phyloP scores from a whole-genome alignment of 148 eudicot species.

The Vaccinium vitisidaea region DNA sequence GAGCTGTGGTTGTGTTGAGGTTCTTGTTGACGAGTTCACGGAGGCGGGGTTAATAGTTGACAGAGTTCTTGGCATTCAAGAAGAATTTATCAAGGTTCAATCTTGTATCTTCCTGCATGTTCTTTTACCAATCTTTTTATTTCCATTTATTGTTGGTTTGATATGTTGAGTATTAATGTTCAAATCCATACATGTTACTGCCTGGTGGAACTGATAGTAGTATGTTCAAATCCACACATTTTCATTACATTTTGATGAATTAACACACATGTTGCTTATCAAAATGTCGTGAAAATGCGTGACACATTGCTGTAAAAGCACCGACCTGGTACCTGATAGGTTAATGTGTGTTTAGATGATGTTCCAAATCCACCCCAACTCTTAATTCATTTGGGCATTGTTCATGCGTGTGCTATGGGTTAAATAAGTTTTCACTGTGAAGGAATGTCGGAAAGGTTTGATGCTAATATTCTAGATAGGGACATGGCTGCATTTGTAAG shows the following conservation, averaged over 20 bases:
- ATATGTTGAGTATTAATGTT: not conserved
- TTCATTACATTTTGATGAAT: not conserved
- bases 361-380: not conserved
- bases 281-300: not conserved
- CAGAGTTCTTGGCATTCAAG: slow-evolving; percentile 61
- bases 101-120: not conserved
- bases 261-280: not conserved
- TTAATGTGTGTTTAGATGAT: not conserved
- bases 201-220: not conserved
- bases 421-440: not conserved
- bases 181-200: not conserved
- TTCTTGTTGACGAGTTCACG: slow-evolving; percentile 63
- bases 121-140: not conserved
- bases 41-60: slow-evolving; percentile 66
- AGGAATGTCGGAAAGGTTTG: not conserved
- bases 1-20: slow-evolving; percentile 47
- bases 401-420: not conserved
- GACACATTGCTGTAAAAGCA: not conserved
- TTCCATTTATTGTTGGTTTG: not conserved
- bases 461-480: not conserved
- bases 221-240: not conserved
- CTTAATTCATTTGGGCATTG: not conserved
- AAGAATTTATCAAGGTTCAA: slow-evolving; percentile 80
- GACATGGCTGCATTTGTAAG: not conserved
- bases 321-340: not conserved